A percentile compares a stretch with the other conserved stretches of the same genome.
Evolutionary conservation across 805 yeast genomes (phyloP).

Genomic region (Cyberlindnera nakhonratchasimensis): DNA sequence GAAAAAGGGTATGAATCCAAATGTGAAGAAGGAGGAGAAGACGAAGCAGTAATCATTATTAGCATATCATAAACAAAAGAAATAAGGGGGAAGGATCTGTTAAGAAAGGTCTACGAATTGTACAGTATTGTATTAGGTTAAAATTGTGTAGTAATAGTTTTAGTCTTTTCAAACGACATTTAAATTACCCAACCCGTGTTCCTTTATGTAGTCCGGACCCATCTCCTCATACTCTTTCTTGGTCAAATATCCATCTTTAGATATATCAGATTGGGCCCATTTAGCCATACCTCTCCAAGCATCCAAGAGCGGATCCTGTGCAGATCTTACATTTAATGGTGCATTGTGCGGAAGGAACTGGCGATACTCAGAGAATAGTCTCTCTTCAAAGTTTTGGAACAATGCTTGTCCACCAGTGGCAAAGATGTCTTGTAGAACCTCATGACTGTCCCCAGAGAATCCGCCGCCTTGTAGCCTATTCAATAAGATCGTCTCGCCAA

Average conservation of each 20-base stretch:
- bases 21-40: constrained; percentile 28
- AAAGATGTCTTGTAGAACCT: constrained; percentile 61
- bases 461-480: constrained; percentile 58
- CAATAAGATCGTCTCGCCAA: constrained; percentile 61
- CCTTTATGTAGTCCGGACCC: constrained; percentile 87
- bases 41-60: constrained; percentile 4
- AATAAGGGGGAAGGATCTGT: constrained; percentile 2
- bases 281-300: constrained; percentile 94
- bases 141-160: not conserved
- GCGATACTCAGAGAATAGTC: constrained; percentile 69
- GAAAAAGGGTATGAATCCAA: constrained; percentile 73
- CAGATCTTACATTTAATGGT: constrained; percentile 55
- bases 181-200: constrained; percentile 72
- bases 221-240: constrained; percentile 77
- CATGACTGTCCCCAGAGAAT: constrained; percentile 49
- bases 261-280: constrained; percentile 56
- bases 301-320: constrained; percentile 68
- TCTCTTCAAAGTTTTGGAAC: constrained; percentile 59
- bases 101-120: constrained; percentile 1
- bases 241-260: constrained; percentile 50
- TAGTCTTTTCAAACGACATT: constrained; percentile 10
- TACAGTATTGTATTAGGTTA: constrained; percentile 1
- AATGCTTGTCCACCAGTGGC: constrained; percentile 82
- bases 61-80: constrained; percentile 4
- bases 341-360: constrained; percentile 67